Evolutionary conservation across 306 rosid genomes (phyloP).

Genomic region (Prunus dulcis): DNA sequence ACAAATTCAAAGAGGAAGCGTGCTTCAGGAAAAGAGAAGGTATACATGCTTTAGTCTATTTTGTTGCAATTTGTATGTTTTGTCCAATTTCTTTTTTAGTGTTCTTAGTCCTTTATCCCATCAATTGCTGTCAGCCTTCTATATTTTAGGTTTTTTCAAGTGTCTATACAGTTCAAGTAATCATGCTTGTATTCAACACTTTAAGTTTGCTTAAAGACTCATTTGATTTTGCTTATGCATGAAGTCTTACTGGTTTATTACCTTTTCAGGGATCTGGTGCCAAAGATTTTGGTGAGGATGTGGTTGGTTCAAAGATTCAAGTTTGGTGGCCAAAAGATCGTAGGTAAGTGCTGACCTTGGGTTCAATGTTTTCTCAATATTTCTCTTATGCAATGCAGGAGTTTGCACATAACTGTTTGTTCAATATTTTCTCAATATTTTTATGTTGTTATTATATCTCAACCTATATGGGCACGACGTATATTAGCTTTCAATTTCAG

Average conservation of each 20-base stretch:
- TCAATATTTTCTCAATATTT: not conserved
- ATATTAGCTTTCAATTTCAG: not conserved
- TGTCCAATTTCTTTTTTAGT: no score
- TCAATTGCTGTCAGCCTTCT: not conserved
- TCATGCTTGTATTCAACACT: not conserved
- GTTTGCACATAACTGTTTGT: not conserved
- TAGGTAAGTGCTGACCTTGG: conserved; percentile 45
- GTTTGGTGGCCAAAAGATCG: conserved; percentile 92
- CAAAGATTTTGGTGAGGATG: conserved; percentile 44
- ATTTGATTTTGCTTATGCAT: conserved; percentile 8
- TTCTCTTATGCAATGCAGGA: not conserved
- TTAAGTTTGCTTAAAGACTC: not conserved
- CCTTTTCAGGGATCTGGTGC: conserved; percentile 44
- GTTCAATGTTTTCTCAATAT: conserved; percentile 4
- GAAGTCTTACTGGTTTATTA: conserved; percentile 15
- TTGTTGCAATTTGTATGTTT: not conserved
- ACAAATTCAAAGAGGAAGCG: conserved; percentile 68
- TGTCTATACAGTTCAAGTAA: not conserved
- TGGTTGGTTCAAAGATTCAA: conserved; percentile 63
- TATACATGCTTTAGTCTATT: conserved; percentile 4
- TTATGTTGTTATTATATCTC: not conserved
- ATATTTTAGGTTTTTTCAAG: not conserved
- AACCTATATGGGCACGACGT: no score
- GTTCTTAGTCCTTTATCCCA: not conserved
- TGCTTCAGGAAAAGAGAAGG: conserved; percentile 60